Conservation (phyloP, 176 grass and related monocot species). For the Puccinellia tenuiflora region DNA sequence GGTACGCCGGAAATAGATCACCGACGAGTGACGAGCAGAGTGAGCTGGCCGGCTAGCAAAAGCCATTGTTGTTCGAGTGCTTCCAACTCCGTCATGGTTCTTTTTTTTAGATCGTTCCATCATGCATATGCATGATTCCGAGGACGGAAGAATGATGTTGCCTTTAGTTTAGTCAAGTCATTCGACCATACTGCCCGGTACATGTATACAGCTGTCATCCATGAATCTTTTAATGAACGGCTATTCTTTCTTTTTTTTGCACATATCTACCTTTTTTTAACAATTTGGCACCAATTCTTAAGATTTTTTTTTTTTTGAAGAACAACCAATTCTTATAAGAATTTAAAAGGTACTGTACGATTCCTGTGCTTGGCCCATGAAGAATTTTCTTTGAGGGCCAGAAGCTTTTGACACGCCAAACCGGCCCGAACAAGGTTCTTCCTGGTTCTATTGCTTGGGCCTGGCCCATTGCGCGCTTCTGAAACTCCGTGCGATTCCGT, state of each 20-base stretch:
- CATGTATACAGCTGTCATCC: background rate
- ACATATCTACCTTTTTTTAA: no score
- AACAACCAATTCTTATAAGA: no score
- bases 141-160: background rate
- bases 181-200: background rate
- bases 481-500: background rate
- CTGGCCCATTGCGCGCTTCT: background rate
- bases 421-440: background rate
- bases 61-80: background rate
- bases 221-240: background rate
- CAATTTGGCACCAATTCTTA: no score
- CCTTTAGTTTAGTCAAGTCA: background rate
- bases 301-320: no score
- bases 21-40: background rate
- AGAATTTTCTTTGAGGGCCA: background rate
- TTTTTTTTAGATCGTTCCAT: no score
- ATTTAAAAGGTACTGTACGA: no score
- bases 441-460: background rate
- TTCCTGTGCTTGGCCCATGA: background rate
- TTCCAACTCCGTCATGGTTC: slow-evolving; percentile 4
- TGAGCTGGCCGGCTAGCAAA: background rate
- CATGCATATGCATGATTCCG: no score
- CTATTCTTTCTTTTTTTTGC: background rate
- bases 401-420: background rate
- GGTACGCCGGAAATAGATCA: background rate